These are phyloP conservation scores for Chara braunii DNA, from an alignment of 139 green algal genomes.

Conservation along the genomic window DNA sequence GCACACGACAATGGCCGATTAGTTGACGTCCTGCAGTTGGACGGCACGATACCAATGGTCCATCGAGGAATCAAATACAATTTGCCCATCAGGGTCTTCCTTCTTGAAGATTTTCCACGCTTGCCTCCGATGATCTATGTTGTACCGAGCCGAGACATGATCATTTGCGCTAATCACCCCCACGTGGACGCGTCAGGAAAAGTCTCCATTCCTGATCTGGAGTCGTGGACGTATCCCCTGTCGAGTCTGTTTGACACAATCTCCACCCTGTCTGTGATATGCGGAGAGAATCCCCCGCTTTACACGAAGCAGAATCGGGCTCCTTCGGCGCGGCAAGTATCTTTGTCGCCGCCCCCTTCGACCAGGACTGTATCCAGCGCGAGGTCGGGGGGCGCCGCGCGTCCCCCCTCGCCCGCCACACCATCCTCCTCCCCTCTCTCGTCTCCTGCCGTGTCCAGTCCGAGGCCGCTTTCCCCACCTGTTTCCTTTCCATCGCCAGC, in stretches of 20 bases:
- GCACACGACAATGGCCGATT: constrained; percentile 46
- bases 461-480: too few species aligned
- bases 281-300: too few species aligned
- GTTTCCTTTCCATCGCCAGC: too few species aligned
- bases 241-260: background rate
- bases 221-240: background rate
- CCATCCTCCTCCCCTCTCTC: too few species aligned
- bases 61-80: constrained; percentile 83
- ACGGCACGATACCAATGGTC: constrained; percentile 80
- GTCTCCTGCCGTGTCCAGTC: too few species aligned
- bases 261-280: too few species aligned
- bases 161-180: constrained; percentile 71
- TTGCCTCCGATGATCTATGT: constrained; percentile 67
- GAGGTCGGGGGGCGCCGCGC: too few species aligned
- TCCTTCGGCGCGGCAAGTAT: too few species aligned
- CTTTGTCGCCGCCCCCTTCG: too few species aligned
- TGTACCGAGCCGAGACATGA: constrained; percentile 74
- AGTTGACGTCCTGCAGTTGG: constrained; percentile 58
- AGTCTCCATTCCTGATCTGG: constrained; percentile 38
- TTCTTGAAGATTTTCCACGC: constrained; percentile 69
- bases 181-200: constrained; percentile 66
- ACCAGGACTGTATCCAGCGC: too few species aligned
- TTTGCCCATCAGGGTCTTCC: constrained; percentile 79
- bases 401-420: too few species aligned
- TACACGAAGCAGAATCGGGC: too few species aligned